Evolutionary conservation across 306 rosid genomes (phyloP), one percentile per base, ranked within the genome.

Genomic region (Corylus avellana): DNA sequence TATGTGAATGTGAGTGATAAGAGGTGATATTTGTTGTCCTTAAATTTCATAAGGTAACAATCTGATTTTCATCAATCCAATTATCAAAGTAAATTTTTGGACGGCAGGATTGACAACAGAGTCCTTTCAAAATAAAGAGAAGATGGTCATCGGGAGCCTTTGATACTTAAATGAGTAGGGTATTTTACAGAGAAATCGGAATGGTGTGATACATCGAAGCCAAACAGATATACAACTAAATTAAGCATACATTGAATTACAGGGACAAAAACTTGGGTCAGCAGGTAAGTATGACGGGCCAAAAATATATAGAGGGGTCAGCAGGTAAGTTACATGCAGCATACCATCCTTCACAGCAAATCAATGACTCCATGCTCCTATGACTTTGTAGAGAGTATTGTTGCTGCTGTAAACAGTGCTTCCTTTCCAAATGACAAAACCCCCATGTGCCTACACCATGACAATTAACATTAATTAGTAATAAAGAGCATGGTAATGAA

Each of bases 331-430:
- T 22, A 22, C 25, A 22, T 22, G 25, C 25, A 22, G 25, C 25
- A 22, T 22, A 22, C 25, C 25, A 63, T 71, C 57, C 27, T 27
- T 39, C 54, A 53, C 14, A 35, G 74, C n/a, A 70, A 61, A 39
- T 73, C 73, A 12, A 81, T 61, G 49, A 61, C 39, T 84, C 75
- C 59, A 29, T 58, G 68, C 22, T 70, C 44, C 84, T 82, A 79
- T 11, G 82, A 86, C 72, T 84, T 80, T 73, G 76, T 69, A 48
- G 91, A 87, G 85, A 94, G 32, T 48, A 84, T 80, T 59, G 91
- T 82, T 75, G 93, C 94, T 9, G 98, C 98, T 17, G 87, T 77
- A 82, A 90, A 92, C 3, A 94, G 69, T 37, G 93, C 96, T 83
- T 90, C 97, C 85, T 88, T 94, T 12, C 89, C 96, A 16, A 80